Base-by-base conservation (phyloP, 768 basidiomycete genomes). In the Trametes cinnabarina region DNA sequence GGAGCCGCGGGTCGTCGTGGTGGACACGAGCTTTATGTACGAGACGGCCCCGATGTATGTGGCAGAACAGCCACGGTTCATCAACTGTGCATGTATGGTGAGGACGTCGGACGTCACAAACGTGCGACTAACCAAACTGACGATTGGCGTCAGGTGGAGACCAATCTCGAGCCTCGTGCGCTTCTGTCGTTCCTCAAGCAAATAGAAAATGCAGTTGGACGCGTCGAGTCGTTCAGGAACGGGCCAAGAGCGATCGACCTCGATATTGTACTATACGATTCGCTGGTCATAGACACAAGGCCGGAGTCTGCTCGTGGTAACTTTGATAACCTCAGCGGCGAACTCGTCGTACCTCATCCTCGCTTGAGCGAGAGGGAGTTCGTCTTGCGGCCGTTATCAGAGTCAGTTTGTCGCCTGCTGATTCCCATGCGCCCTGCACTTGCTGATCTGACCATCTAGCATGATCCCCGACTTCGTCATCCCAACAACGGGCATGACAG, bases 41-140 rank as follows among this genome's bases (percentile, higher is more conserved):
- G 90, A 98, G 72, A 94, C 90, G 19, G 79, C 87, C 11, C 92
- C 97, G 0, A 98, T 99, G 97, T 98, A 99, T 69, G 88, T 96
- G 41, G 83, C 83, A 11, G 88, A 97, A 56, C 97, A 99, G 69
- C 89, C 87, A 12, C 74, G 78, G 34, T 98, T 98, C 73, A 81
- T 90, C 58, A 99, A 98, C 66, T 90, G 91, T 62, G 92, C 91
- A n/a, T 90, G 93, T 60, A 75, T 93, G 72, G 95, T 96, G 60
- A 56, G 90, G 78, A n/a, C n/a, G n/a, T n/a, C n/a, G n/a, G n/a
- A n/a, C n/a, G n/a, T n/a, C n/a, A n/a, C n/a, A n/a, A n/a, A n/a
- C n/a, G n/a, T n/a, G n/a, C n/a, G n/a, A n/a, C 8, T 19, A 43
- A 26, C 48, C 37, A 25, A 48, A 14, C 41, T n/a, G 25, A 7